Conservation (phyloP, 1,284 basidiomycete species). For the Prillingera fragicola region DNA sequence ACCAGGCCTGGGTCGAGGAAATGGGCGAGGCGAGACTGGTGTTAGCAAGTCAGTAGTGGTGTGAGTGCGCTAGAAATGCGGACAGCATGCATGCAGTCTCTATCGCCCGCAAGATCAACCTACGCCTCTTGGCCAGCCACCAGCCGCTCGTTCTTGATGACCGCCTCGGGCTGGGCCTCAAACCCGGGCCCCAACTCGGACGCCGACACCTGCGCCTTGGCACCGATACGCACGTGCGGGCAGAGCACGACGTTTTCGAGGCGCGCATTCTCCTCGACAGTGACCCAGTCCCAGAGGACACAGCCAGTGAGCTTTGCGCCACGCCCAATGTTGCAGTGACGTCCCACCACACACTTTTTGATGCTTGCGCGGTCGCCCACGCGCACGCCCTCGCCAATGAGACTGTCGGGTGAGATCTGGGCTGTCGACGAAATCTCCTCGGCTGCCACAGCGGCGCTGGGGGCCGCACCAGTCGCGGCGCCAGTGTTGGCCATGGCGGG, state of each 20-base stretch:
- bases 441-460: not conserved
- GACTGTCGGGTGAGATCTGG: constrained; percentile 78
- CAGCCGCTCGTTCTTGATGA: constrained; percentile 63
- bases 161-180: constrained; percentile 65
- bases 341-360: constrained; percentile 82
- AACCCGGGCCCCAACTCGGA: constrained; percentile 86
- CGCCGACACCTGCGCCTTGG: constrained; percentile 66
- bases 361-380: constrained; percentile 78
- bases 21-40: too few relatives aligned
- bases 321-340: constrained; percentile 81
- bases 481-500: constrained; percentile 1
- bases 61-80: too few relatives aligned
- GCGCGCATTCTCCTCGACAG: constrained; percentile 65
- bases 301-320: constrained; percentile 80
- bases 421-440: constrained; percentile 54
- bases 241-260: constrained; percentile 85
- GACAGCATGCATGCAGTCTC: too few relatives aligned
- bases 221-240: constrained; percentile 71
- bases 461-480: constrained; percentile 1
- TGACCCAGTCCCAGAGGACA: constrained; percentile 82
- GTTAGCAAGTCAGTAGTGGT: too few relatives aligned
- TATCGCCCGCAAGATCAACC: too few relatives aligned
- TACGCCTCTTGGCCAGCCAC: constrained; percentile 46
- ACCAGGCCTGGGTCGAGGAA: too few relatives aligned
- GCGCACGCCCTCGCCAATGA: constrained; percentile 72